phyloP scores from a whole-genome alignment of 2,329 filamentous ascomycete species.

The Aspergillus sp. region DNA sequence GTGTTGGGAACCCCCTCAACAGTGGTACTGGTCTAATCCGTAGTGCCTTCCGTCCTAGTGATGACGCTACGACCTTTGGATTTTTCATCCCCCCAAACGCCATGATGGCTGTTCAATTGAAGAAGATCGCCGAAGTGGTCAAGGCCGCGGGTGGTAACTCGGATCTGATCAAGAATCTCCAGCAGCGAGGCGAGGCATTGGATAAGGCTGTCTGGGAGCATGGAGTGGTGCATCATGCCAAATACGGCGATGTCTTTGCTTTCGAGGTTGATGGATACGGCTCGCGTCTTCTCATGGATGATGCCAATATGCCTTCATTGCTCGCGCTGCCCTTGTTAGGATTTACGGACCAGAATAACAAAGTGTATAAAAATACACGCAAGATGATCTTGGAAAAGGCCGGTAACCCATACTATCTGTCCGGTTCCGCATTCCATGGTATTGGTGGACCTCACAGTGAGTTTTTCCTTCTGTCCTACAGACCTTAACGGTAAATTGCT shows the following conservation, averaged over 20 bases:
- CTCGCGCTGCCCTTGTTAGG: constrained; percentile 57
- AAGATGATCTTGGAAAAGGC: constrained; percentile 69
- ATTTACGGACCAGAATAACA: constrained; percentile 55
- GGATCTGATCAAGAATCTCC: constrained; percentile 44
- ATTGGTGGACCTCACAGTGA: constrained; percentile 73
- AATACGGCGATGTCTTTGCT: constrained; percentile 58
- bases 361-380: constrained; percentile 81
- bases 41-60: constrained; percentile 89
- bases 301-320: constrained; percentile 61
- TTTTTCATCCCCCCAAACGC: constrained; percentile 96
- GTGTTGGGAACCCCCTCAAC: constrained; percentile 88
- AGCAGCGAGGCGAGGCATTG: constrained; percentile 60
- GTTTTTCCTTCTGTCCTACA: constrained; percentile 12
- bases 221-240: constrained; percentile 56
- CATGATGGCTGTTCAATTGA: constrained; percentile 88
- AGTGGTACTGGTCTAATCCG: constrained; percentile 78
- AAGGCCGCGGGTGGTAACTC: constrained; percentile 51
- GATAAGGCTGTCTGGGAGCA: constrained; percentile 77
- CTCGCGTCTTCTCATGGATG: constrained; percentile 59
- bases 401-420: constrained; percentile 85
- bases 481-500: too few species aligned
- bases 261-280: constrained; percentile 64
- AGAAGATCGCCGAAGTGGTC: constrained; percentile 68
- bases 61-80: constrained; percentile 89
- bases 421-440: constrained; percentile 71